Conservation (phyloP, 2,329 filamentous ascomycete genomes). For the Nigrospora sphaerica region DNA sequence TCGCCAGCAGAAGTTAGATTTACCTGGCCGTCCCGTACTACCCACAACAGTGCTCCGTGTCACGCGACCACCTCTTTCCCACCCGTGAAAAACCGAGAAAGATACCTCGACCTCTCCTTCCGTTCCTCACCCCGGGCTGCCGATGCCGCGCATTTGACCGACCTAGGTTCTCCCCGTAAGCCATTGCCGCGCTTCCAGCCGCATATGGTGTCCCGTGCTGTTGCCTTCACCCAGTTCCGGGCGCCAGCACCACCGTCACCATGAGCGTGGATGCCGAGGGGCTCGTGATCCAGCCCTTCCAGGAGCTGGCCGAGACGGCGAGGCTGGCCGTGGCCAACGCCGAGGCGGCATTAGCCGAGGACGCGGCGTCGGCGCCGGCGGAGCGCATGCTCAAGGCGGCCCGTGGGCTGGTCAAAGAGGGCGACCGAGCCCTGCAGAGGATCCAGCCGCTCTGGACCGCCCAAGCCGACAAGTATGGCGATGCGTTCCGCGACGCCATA, state of each 20-base stretch:
- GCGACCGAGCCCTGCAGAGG: slow-evolving; percentile 28
- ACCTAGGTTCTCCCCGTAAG: too few relatives aligned
- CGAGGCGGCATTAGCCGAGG: slow-evolving; percentile 10
- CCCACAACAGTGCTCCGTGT: too few relatives aligned
- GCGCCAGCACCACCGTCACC: background rate
- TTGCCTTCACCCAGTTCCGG: too few relatives aligned
- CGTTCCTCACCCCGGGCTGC: too few relatives aligned
- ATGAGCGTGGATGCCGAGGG: slow-evolving; percentile 20
- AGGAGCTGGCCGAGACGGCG: slow-evolving; percentile 30
- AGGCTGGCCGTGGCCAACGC: slow-evolving; percentile 27
- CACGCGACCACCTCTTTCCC: too few relatives aligned
- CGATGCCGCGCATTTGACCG: too few relatives aligned
- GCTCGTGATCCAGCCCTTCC: slow-evolving; percentile 27
- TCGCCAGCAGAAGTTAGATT: too few relatives aligned
- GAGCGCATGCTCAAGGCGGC: slow-evolving; percentile 25
- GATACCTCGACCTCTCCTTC: too few relatives aligned
- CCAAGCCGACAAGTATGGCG: slow-evolving; percentile 27
- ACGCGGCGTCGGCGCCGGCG: slow-evolving; percentile 12
- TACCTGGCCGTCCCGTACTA: too few relatives aligned
- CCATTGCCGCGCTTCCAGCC: too few relatives aligned
- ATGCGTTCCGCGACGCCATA: slow-evolving; percentile 27
- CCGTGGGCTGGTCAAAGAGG: slow-evolving; percentile 26
- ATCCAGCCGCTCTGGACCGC: slow-evolving; percentile 29
- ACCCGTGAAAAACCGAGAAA: too few relatives aligned
- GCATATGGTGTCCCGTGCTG: too few relatives aligned